Evolutionary conservation across 768 basidiomycete genomes (phyloP).

Genomic region (Xerocomellus amylosporus): DNA sequence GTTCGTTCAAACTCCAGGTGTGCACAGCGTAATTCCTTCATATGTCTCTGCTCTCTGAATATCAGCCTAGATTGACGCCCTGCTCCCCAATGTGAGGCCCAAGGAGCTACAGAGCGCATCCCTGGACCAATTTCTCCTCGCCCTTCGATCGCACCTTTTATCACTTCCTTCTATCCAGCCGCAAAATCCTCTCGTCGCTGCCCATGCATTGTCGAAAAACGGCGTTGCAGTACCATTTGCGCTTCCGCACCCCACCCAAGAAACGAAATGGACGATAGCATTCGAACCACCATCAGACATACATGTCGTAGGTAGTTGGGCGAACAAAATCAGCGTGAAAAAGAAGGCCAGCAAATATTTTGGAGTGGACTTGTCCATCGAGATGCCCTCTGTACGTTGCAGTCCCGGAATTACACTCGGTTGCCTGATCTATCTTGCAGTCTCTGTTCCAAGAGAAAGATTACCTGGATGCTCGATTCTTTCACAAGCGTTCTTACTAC

Average conservation of each 20-base stretch:
- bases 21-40: constrained; percentile 1
- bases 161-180: constrained; percentile 55
- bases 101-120: constrained; percentile 50
- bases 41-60: constrained; percentile 7
- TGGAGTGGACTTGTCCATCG: constrained; percentile 75
- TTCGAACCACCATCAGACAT: constrained; percentile 79
- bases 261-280: constrained; percentile 85
- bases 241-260: constrained; percentile 66
- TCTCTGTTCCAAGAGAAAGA: constrained; percentile 94
- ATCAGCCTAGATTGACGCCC: constrained; percentile 62
- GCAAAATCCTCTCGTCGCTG: constrained; percentile 65
- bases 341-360: constrained; percentile 62
- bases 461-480: constrained; percentile 83
- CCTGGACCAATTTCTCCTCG: constrained; percentile 65
- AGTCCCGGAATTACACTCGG: background rate
- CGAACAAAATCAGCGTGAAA: constrained; percentile 71
- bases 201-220: constrained; percentile 49
- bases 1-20: constrained; percentile 83
- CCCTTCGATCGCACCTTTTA: constrained; percentile 64
- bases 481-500: constrained; percentile 90
- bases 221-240: constrained; percentile 67
- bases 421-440: constrained; percentile 33
- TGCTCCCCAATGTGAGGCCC: constrained; percentile 74
- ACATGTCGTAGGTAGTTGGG: constrained; percentile 83
- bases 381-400: constrained; percentile 77